Percentiles rank a stretch among this genome's conserved stretches.
Evolutionary conservation across 768 basidiomycete genomes (phyloP).

Genomic region (Lanmaoa pseudosensibilis): DNA sequence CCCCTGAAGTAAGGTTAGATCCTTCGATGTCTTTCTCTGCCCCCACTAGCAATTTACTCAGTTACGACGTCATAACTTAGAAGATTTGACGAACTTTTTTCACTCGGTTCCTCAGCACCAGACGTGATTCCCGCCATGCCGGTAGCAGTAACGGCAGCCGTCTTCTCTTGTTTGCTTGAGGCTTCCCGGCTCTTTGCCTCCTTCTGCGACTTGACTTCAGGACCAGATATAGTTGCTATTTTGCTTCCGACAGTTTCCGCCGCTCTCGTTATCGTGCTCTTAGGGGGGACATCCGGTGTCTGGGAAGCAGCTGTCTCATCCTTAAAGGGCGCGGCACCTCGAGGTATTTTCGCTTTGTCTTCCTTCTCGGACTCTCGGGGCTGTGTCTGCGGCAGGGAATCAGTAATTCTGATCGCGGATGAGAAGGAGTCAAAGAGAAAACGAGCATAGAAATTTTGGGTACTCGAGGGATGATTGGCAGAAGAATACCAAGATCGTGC

Average conservation of each 20-base stretch:
- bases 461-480: background rate
- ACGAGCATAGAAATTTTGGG: background rate
- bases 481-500: background rate
- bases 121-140: background rate
- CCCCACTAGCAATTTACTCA: background rate
- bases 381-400: slow-evolving; percentile 10
- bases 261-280: background rate
- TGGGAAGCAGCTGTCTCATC: background rate
- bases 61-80: background rate
- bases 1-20: background rate
- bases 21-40: background rate
- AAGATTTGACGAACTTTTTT: slow-evolving; percentile 12
- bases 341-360: background rate
- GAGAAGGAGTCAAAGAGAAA: background rate
- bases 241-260: background rate
- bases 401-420: background rate
- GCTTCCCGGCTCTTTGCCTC: background rate
- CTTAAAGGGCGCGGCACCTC: background rate
- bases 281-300: background rate
- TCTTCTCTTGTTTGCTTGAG: background rate
- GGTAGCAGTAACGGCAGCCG: background rate
- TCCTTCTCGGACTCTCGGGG: background rate
- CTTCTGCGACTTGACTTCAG: background rate
- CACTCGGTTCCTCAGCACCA: background rate
- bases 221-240: background rate